These are phyloP conservation scores for Aspergillus tamarii DNA, from an alignment of 2,329 filamentous ascomycete species.

Conservation along the genomic window DNA sequence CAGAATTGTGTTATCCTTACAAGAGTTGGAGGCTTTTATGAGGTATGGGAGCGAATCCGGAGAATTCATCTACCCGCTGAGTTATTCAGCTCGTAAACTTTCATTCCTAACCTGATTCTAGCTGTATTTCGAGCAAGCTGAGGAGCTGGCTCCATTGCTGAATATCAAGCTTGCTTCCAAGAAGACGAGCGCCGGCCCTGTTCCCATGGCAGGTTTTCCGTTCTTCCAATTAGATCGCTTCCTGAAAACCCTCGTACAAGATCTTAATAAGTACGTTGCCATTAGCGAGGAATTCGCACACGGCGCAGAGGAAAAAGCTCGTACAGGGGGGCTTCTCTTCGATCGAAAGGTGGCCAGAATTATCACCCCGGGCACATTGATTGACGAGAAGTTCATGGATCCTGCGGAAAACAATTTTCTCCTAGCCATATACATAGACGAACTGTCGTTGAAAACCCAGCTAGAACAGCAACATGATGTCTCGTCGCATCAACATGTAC, in stretches of 20 bases:
- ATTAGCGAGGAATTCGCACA: conserved; percentile 92
- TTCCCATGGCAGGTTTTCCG: conserved; percentile 94
- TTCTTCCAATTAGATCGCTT: conserved; percentile 91
- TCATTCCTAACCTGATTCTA: conserved; percentile 25
- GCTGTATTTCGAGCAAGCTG: conserved; percentile 94
- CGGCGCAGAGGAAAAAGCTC: conserved; percentile 68
- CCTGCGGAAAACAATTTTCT: conserved; percentile 92
- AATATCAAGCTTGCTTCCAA: conserved; percentile 85
- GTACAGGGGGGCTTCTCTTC: conserved; percentile 77
- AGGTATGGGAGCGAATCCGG: conserved; percentile 50
- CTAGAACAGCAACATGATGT: conserved; percentile 26
- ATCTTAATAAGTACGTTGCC: conserved; percentile 86
- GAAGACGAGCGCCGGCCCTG: conserved; percentile 74
- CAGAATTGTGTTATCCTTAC: conserved; percentile 89
- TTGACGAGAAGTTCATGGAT: conserved; percentile 97
- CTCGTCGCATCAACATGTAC: conserved; percentile 31
- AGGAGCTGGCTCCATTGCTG: conserved; percentile 81
- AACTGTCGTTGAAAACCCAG: conserved; percentile 22
- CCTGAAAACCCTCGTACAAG: conserved; percentile 89
- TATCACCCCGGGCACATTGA: conserved; percentile 90
- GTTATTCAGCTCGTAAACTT: not conserved
- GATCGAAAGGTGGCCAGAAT: conserved; percentile 83
- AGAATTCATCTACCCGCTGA: not conserved
- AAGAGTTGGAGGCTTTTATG: conserved; percentile 93
- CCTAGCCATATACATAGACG: conserved; percentile 71